These are phyloP conservation scores for Penicillium sp. DNA, from an alignment of 2,329 filamentous ascomycete genomes.

Conservation along the genomic window DNA sequence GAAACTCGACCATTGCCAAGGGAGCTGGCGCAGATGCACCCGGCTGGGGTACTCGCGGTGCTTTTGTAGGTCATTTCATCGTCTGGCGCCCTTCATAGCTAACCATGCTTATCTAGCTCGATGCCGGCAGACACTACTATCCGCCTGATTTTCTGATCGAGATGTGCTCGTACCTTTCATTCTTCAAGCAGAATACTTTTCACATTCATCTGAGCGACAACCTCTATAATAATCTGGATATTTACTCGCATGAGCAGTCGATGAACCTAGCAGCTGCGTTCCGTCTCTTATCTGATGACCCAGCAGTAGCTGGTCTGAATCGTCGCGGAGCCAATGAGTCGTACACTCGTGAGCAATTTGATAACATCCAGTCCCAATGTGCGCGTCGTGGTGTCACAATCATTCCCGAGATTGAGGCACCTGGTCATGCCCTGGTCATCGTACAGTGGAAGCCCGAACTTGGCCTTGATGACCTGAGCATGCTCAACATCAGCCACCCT, in stretches of 20 bases:
- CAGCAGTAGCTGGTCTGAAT: constrained; percentile 50
- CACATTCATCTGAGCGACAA: constrained; percentile 58
- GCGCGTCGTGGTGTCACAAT: constrained; percentile 55
- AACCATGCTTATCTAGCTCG: constrained; percentile 34
- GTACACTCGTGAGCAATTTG: constrained; percentile 50
- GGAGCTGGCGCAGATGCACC: constrained; percentile 50
- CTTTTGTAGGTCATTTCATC: constrained; percentile 32
- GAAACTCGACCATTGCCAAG: constrained; percentile 38
- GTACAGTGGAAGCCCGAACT: constrained; percentile 57
- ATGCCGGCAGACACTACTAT: constrained; percentile 54
- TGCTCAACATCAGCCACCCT: constrained; percentile 54
- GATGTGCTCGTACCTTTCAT: constrained; percentile 57
- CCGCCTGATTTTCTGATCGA: constrained; percentile 53
- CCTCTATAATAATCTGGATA: constrained; percentile 47
- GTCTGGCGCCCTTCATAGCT: background rate
- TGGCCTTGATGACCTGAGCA: constrained; percentile 47
- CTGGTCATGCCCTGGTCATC: constrained; percentile 55
- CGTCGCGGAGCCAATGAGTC: constrained; percentile 51
- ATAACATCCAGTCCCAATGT: constrained; percentile 50
- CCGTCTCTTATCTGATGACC: constrained; percentile 50
- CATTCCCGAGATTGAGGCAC: constrained; percentile 57
- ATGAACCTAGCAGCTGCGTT: constrained; percentile 53
- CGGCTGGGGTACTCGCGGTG: constrained; percentile 50
- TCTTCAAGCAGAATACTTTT: constrained; percentile 58
- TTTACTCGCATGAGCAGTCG: constrained; percentile 46